phyloP scores from a whole-genome alignment of 768 basidiomycete species.

The Tricholoma furcatifolium region DNA sequence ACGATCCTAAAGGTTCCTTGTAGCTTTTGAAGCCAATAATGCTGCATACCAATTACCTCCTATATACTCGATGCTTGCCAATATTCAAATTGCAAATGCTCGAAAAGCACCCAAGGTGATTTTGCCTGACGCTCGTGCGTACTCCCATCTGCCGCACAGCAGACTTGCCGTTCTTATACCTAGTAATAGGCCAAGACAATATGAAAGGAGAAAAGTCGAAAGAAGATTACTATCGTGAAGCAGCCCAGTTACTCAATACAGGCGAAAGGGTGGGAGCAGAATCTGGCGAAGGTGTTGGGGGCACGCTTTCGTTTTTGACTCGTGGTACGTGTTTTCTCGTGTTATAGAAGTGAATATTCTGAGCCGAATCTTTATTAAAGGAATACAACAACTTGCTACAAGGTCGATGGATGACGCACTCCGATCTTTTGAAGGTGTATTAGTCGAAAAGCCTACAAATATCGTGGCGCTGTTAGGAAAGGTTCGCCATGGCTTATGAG shows the following conservation, averaged over 20 bases:
- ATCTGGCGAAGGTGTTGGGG: slow-evolving; percentile 56
- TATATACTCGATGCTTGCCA: slow-evolving; percentile 80
- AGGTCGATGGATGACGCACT: slow-evolving; percentile 81
- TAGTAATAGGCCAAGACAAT: slow-evolving; percentile 57
- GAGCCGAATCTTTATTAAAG: slow-evolving; percentile 34
- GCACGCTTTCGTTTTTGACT: slow-evolving; percentile 60
- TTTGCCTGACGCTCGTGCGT: slow-evolving; percentile 71
- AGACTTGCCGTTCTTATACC: slow-evolving; percentile 1
- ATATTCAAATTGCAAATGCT: slow-evolving; percentile 78
- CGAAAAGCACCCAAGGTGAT: slow-evolving; percentile 82
- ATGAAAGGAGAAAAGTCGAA: slow-evolving; percentile 60
- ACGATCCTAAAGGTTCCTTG: slow-evolving; percentile 14
- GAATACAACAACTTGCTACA: slow-evolving; percentile 78
- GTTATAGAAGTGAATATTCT: not conserved
- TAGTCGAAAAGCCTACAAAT: slow-evolving; percentile 80
- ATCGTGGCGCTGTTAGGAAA: slow-evolving; percentile 86
- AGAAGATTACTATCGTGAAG: slow-evolving; percentile 67
- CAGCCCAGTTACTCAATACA: slow-evolving; percentile 65
- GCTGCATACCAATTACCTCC: slow-evolving; percentile 58
- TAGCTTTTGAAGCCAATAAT: slow-evolving; percentile 54
- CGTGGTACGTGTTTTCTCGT: slow-evolving; percentile 47
- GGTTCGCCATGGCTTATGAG: slow-evolving; percentile 34
- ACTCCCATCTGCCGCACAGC: not conserved
- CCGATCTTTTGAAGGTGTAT: slow-evolving; percentile 77
- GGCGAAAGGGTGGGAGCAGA: slow-evolving; percentile 55